Evolutionary conservation across 192 early-diverging fungal genomes (phyloP).

Genomic region (Mortierella claussenii): DNA sequence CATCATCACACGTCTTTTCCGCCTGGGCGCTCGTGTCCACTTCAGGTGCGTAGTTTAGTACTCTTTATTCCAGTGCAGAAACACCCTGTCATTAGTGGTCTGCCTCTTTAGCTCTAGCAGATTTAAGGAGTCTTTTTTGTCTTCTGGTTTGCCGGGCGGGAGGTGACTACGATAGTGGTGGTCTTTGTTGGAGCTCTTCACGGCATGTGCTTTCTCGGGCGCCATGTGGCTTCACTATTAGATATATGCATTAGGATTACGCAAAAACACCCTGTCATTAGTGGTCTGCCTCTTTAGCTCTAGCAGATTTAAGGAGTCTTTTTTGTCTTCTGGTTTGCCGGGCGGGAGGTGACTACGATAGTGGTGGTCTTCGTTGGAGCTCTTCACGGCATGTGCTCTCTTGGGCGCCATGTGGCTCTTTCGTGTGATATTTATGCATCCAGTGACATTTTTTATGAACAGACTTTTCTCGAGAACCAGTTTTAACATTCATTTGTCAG

Average conservation of each 20-base stretch:
- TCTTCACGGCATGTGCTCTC: constrained; percentile 34
- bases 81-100: constrained; percentile 6
- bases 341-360: constrained; percentile 21
- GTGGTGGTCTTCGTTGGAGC: constrained; percentile 23
- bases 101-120: constrained; percentile 25
- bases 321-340: neutral
- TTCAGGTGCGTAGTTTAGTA: no score
- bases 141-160: neutral
- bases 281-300: constrained; percentile 21
- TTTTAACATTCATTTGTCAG: neutral
- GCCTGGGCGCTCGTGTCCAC: no score
- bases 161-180: constrained; percentile 31
- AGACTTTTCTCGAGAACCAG: no score
- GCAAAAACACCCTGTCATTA: constrained; percentile 19
- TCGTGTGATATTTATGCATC: neutral
- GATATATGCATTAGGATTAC: neutral
- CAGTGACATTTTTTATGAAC: no score
- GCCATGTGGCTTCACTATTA: constrained; percentile 17
- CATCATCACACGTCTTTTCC: no score
- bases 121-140: neutral
- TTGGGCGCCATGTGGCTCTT: constrained; percentile 27
- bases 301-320: constrained; percentile 13
- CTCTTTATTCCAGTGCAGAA: no score
- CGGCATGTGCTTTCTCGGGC: constrained; percentile 35
- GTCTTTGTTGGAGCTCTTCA: constrained; percentile 20